Percentiles rank a stretch among this genome's conserved stretches.
Evolutionary conservation across 2,329 filamentous ascomycete genomes (phyloP).

Genomic region (Colletotrichum nymphaeae): DNA sequence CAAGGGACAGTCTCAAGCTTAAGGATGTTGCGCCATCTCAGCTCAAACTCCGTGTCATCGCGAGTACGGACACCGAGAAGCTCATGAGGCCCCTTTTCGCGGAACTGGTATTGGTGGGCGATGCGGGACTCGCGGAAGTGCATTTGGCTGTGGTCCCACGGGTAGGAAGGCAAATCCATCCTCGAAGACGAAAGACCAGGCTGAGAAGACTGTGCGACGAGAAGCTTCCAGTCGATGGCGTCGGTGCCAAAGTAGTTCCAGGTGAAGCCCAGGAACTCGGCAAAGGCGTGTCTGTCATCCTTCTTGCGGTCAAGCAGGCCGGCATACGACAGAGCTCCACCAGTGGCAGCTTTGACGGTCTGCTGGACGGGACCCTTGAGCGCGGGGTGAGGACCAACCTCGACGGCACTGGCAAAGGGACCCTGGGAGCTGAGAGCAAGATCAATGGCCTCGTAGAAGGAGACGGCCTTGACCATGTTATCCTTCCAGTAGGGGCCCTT

Average conservation of each 20-base stretch:
- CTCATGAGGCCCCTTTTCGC: constrained; percentile 48
- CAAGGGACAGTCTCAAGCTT: constrained; percentile 43
- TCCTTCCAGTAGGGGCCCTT: constrained; percentile 47
- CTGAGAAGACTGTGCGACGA: constrained; percentile 40
- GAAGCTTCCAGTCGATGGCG: constrained; percentile 37
- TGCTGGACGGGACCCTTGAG: constrained; percentile 53
- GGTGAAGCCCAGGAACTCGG: constrained; percentile 48
- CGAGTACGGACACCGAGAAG: constrained; percentile 39
- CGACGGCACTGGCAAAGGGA: constrained; percentile 39
- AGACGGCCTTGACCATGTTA: constrained; percentile 46
- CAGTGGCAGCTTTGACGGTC: constrained; percentile 56
- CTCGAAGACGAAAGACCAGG: constrained; percentile 35
- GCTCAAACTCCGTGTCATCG: constrained; percentile 28
- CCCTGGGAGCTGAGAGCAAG: constrained; percentile 33
- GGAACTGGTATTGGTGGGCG: constrained; percentile 43
- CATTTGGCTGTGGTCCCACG: constrained; percentile 48
- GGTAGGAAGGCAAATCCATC: constrained; percentile 49
- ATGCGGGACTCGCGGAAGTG: constrained; percentile 49
- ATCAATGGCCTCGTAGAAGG: constrained; percentile 40
- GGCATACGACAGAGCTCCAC: constrained; percentile 42
- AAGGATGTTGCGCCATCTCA: constrained; percentile 39
- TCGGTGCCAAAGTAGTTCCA: constrained; percentile 45
- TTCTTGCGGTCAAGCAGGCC: constrained; percentile 45
- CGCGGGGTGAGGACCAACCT: constrained; percentile 52
- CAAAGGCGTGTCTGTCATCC: constrained; percentile 44